Percentiles rank a stretch among this genome's conserved stretches.
These are phyloP conservation scores for Calonectria pseudoreteaudii DNA, from an alignment of 2,329 filamentous ascomycete species.

Conservation along the genomic window DNA sequence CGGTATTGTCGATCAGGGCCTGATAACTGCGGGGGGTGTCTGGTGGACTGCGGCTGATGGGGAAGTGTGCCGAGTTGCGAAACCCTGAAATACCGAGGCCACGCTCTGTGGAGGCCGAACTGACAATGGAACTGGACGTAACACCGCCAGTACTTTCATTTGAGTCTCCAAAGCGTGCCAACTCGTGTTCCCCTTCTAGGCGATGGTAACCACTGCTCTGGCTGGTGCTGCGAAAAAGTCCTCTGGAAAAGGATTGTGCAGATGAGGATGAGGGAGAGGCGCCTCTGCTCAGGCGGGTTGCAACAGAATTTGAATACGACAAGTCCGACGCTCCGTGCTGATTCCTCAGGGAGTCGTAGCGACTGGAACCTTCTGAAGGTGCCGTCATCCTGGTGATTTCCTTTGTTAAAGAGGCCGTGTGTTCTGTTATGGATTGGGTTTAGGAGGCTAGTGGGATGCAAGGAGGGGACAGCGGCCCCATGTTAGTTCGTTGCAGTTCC, in stretches of 20 bases:
- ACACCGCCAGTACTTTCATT: background rate
- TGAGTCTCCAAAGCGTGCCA: constrained; percentile 30
- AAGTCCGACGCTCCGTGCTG: constrained; percentile 13
- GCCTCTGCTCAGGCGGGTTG: constrained; percentile 7
- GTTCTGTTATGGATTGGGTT: constrained; percentile 4
- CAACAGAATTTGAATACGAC: constrained; percentile 19
- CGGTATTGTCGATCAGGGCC: constrained; percentile 28
- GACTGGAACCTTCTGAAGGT: background rate
- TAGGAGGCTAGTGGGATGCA: constrained; percentile 3
- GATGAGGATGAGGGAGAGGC: constrained; percentile 11
- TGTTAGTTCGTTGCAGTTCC: constrained; percentile 12
- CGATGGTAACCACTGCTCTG: constrained; percentile 35
- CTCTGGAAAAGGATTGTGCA: constrained; percentile 26
- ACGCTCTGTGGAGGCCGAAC: background rate
- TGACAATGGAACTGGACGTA: background rate
- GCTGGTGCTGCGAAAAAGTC: constrained; percentile 33
- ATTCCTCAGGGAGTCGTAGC: background rate
- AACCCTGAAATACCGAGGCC: constrained; percentile 35
- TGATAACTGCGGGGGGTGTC: constrained; percentile 38
- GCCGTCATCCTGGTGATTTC: constrained; percentile 31
- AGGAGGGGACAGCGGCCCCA: constrained; percentile 24
- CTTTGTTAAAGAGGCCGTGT: constrained; percentile 7
- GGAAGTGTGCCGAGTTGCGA: constrained; percentile 17
- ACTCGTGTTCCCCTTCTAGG: constrained; percentile 32
- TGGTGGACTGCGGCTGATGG: constrained; percentile 31